These are phyloP conservation scores for Fomes fomentarius DNA, from an alignment of 1,284 basidiomycete genomes.

Conservation along the genomic window DNA sequence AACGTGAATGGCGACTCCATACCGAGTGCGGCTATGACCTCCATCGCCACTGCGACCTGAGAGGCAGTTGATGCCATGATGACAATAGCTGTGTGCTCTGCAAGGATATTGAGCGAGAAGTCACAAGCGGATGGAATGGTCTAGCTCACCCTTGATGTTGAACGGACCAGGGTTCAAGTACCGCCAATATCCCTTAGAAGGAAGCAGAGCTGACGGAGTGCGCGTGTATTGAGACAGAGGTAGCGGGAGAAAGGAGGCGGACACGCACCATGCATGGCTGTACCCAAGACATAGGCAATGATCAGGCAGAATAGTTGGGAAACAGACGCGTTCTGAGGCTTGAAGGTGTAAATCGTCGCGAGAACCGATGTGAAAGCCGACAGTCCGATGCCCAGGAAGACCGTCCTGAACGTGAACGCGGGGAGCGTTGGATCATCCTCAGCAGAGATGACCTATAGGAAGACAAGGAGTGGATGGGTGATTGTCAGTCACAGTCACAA, in stretches of 20 bases:
- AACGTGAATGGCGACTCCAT: slow-evolving; percentile 8
- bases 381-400: slow-evolving; percentile 63
- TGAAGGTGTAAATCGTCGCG: slow-evolving; percentile 66
- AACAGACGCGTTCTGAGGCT: slow-evolving; percentile 59
- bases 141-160: slow-evolving; percentile 55
- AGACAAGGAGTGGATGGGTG: not conserved
- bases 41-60: slow-evolving; percentile 65
- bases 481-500: not conserved
- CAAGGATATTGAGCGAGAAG: slow-evolving; percentile 26
- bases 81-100: slow-evolving; percentile 64
- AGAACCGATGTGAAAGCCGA: slow-evolving; percentile 63
- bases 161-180: slow-evolving; percentile 66
- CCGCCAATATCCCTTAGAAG: slow-evolving; percentile 48
- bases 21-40: slow-evolving; percentile 67
- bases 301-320: slow-evolving; percentile 59
- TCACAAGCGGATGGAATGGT: slow-evolving; percentile 24
- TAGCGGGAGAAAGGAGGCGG: not conserved
- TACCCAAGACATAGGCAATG: slow-evolving; percentile 64
- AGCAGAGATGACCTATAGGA: slow-evolving; percentile 47
- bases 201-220: slow-evolving; percentile 40
- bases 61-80: slow-evolving; percentile 73
- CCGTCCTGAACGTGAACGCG: slow-evolving; percentile 59
- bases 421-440: slow-evolving; percentile 59
- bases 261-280: slow-evolving; percentile 47
- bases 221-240: not conserved